Base-by-base conservation (phyloP, 176 grass and related monocot species). In the Oropetium thomaeum region DNA sequence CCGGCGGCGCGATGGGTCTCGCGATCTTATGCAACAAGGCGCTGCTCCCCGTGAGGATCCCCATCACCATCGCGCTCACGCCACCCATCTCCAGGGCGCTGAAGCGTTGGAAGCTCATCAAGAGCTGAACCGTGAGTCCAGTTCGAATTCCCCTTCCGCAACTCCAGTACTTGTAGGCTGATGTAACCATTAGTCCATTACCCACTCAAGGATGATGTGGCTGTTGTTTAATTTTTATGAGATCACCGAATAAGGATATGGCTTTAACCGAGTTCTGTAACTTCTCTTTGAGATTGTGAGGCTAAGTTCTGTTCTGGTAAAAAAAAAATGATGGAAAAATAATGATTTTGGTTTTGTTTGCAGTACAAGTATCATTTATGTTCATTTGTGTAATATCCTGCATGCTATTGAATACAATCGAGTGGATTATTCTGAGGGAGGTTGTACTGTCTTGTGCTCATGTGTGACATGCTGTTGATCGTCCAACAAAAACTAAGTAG, bases 1-100 rank as follows among this genome's bases (percentile, higher is more conserved):
- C 83, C 74, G 96, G 96, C 41, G 91, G 91, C 8, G 84, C 89
- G 27, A 71, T 98, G 6, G 87, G 84, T 7, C 79, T 98, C 42
- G 96, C 96, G 39, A 1, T 98, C 23, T 44, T 98, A 15, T 98
- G 96, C 84, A 98, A 98, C 76, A 98, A 98, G 81, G 96, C 96
- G 16, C 76, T 98, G 63, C 47, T 98, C 44, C 96, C 91, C 5
- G 87, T 98, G 41, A 79, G 96, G 71, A 48, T 98, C 39, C 96
- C 96, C 42, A 73, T 98, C 58, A 98, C 96, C 32, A 83, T 98
- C 65, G 96, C 88, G 22, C 91, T 99, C 51, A 99, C 96, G 43
- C 96, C 96, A 29, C 89, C 96, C 2, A 37, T 95, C 29, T 85
- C 91, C 39, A 87, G 87, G 74, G 85, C 87, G 74, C 77, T 94